Percentiles rank a stretch among this genome's conserved stretches.
phyloP scores from a whole-genome alignment of 1,139 yeast genomes.

The Blastobotrys aristatus region DNA sequence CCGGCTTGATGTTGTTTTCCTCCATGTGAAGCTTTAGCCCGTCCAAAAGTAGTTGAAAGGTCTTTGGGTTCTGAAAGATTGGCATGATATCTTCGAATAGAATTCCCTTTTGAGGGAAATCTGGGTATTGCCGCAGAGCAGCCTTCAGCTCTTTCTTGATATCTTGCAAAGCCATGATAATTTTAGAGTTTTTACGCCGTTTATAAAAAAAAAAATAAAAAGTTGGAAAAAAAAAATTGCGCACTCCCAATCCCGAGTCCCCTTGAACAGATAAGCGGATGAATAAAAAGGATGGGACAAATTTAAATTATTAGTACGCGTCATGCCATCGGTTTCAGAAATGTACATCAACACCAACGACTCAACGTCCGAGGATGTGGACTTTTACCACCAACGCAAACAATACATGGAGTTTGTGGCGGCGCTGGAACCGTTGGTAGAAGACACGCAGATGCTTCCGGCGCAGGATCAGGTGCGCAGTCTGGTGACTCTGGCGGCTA shows the following conservation, averaged over 20 bases:
- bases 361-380: not conserved
- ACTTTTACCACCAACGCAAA: not conserved
- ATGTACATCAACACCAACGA: not conserved
- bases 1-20: constrained; percentile 55
- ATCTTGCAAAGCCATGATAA: constrained; percentile 2
- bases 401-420: constrained; percentile 3
- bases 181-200: not conserved
- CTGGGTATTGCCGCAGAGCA: constrained; percentile 63
- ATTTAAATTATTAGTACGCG: too few species aligned
- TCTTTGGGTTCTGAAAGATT: constrained; percentile 73
- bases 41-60: constrained; percentile 72
- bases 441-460: constrained; percentile 9
- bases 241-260: too few species aligned
- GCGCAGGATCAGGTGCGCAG: constrained; percentile 7
- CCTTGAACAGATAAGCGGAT: not conserved
- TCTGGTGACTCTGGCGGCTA: constrained; percentile 10
- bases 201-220: too few species aligned
- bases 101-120: constrained; percentile 91
- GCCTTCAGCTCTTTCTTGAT: constrained; percentile 26
- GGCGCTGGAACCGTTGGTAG: not conserved
- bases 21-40: constrained; percentile 77
- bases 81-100: constrained; percentile 95
- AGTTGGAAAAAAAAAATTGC: too few species aligned
- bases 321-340: not conserved
- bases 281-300: not conserved